Evolutionary conservation across 1,284 basidiomycete genomes (phyloP).

Genomic region (Pseudozyma sp.): DNA sequence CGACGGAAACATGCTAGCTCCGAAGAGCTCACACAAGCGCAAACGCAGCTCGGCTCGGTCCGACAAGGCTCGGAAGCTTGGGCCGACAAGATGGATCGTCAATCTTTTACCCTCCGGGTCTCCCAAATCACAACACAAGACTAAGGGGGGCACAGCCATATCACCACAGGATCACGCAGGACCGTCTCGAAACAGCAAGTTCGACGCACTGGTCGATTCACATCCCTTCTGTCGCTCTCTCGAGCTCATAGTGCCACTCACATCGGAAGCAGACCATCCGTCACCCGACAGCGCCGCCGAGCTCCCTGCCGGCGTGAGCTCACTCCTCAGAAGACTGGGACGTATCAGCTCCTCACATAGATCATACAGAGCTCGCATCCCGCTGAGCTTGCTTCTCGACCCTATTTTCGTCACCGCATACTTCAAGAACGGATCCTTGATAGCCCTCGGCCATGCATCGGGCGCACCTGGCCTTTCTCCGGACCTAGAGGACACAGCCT

Average conservation of each 20-base stretch:
- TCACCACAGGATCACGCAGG: neutral
- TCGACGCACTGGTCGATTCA: constrained; percentile 20
- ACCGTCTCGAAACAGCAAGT: constrained; percentile 2
- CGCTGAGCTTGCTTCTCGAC: constrained; percentile 59
- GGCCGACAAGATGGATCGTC: constrained; percentile 38
- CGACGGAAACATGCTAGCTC: constrained; percentile 24
- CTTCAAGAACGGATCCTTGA: constrained; percentile 52
- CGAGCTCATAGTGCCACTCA: constrained; percentile 44
- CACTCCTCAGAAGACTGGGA: constrained; percentile 16
- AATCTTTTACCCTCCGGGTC: constrained; percentile 20
- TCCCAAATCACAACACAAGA: neutral
- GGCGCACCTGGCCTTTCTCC: constrained; percentile 32
- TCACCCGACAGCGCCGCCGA: constrained; percentile 1
- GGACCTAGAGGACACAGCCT: constrained; percentile 55
- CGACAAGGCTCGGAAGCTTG: constrained; percentile 48
- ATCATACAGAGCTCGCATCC: constrained; percentile 50
- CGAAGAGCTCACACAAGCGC: constrained; percentile 64
- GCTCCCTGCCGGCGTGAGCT: constrained; percentile 10
- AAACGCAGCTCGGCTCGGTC: constrained; percentile 61
- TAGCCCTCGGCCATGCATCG: constrained; percentile 46
- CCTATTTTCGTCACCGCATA: constrained; percentile 61
- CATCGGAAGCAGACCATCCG: neutral
- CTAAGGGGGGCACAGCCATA: neutral
- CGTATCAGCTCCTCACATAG: constrained; percentile 1
- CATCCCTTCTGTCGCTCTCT: constrained; percentile 62